phyloP scores from a whole-genome alignment of 2,329 filamentous ascomycete genomes.

The Hysterium pulicare region DNA sequence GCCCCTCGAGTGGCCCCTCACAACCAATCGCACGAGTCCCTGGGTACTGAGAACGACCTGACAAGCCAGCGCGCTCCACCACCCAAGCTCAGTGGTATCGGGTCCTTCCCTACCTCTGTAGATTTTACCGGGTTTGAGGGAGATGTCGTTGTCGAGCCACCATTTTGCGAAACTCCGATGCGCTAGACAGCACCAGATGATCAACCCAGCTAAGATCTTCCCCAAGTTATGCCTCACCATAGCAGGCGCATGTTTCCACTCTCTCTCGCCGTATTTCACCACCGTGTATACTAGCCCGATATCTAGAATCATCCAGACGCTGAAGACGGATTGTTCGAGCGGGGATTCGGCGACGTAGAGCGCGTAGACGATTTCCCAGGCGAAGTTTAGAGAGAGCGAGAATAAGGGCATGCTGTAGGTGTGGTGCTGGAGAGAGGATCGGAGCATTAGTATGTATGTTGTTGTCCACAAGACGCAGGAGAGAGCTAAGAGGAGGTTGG shows the following conservation, averaged over 20 bases:
- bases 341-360: conserved; percentile 46
- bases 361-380: conserved; percentile 52
- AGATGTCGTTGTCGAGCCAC: conserved; percentile 48
- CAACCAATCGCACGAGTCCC: conserved; percentile 44
- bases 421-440: conserved; percentile 44
- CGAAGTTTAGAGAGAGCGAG: conserved; percentile 49
- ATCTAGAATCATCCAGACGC: conserved; percentile 51
- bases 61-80: conserved; percentile 47
- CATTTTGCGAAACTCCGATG: conserved; percentile 47
- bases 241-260: conserved; percentile 43
- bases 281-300: conserved; percentile 47
- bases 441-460: conserved; percentile 48
- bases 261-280: conserved; percentile 43
- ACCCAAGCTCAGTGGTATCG: conserved; percentile 52
- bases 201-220: conserved; percentile 35
- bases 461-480: conserved; percentile 17
- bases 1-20: conserved; percentile 49
- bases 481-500: conserved; percentile 12
- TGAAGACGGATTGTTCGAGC: conserved; percentile 46
- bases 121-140: conserved; percentile 41
- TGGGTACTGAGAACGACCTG: conserved; percentile 43
- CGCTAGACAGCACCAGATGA: conserved; percentile 36
- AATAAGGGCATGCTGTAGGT: conserved; percentile 52
- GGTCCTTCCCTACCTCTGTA: conserved; percentile 33
- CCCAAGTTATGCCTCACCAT: conserved; percentile 44